Conservation (phyloP, 306 rosid species). For the Castanea sativa region DNA sequence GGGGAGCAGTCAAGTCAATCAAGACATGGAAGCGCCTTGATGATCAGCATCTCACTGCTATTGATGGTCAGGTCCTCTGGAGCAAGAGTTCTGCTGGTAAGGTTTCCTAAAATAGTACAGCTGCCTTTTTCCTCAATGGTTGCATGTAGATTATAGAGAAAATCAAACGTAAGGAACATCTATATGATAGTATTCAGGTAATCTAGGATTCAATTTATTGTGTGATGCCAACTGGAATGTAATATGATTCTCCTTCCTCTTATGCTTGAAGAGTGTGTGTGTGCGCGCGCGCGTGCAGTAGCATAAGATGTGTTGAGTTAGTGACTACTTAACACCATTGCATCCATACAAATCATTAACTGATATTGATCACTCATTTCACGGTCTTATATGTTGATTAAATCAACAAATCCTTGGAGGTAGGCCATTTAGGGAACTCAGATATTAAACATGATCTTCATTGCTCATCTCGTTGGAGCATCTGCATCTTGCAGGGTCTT, state of each 20-base stretch:
- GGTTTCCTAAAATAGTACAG: slow-evolving; percentile 21
- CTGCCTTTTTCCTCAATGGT: not conserved
- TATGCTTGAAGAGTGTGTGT: not conserved
- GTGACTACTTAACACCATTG: not conserved
- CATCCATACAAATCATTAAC: not conserved
- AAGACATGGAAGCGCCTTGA: slow-evolving; percentile 91
- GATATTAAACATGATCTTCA: not conserved
- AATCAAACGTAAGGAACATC: not conserved
- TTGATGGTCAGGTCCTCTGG: slow-evolving; percentile 66
- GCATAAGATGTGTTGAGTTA: not conserved
- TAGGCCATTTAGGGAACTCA: not conserved
- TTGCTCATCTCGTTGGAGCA: not conserved
- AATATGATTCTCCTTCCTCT: not conserved
- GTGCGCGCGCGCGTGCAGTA: accelerated
- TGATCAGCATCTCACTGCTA: slow-evolving; percentile 57
- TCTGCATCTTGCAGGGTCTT: not conserved
- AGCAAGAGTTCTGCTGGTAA: slow-evolving; percentile 60
- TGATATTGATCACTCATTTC: not conserved
- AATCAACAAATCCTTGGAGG: not conserved
- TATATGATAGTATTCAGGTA: not conserved
- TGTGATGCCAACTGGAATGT: slow-evolving; percentile 1
- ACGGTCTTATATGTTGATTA: not conserved
- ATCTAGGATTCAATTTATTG: not conserved
- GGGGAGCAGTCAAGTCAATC: slow-evolving; percentile 83
- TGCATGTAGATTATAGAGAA: slow-evolving; percentile 9